These are phyloP conservation scores for Triangularia verruculosa DNA, from an alignment of 2,329 filamentous ascomycete species.

Conservation along the genomic window DNA sequence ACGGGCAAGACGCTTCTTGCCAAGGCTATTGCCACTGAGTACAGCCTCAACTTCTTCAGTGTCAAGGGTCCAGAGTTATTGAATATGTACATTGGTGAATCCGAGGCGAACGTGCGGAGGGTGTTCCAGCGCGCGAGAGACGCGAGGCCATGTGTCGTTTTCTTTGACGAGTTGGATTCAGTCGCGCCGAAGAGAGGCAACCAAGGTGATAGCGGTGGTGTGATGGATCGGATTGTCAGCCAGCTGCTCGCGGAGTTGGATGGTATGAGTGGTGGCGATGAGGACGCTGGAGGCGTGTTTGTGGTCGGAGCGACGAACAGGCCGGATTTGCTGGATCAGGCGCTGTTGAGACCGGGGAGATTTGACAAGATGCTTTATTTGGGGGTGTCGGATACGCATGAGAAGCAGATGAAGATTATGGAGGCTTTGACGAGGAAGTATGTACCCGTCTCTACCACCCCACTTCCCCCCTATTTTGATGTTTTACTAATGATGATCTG, in stretches of 20 bases:
- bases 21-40: constrained; percentile 90
- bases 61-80: constrained; percentile 89
- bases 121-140: constrained; percentile 87
- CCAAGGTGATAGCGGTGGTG: constrained; percentile 93
- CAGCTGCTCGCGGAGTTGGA: constrained; percentile 93
- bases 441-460: constrained; percentile 37
- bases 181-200: constrained; percentile 96
- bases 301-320: constrained; percentile 96
- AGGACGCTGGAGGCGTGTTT: constrained; percentile 79
- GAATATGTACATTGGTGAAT: constrained; percentile 96
- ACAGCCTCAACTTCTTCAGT: constrained; percentile 91
- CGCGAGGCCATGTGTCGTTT: constrained; percentile 83
- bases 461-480: neutral
- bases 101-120: constrained; percentile 83
- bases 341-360: constrained; percentile 80
- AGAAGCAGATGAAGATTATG: constrained; percentile 91
- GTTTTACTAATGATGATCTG: neutral
- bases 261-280: constrained; percentile 92
- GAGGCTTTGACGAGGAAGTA: constrained; percentile 93
- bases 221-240: constrained; percentile 97
- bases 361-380: constrained; percentile 99
- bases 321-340: constrained; percentile 88
- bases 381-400: constrained; percentile 92
- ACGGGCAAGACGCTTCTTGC: constrained; percentile 91
- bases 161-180: constrained; percentile 90